Evolutionary conservation across 805 yeast species (phyloP), one percentile per base, ranked within the genome.

Genomic region (Alloascoidea africana): DNA sequence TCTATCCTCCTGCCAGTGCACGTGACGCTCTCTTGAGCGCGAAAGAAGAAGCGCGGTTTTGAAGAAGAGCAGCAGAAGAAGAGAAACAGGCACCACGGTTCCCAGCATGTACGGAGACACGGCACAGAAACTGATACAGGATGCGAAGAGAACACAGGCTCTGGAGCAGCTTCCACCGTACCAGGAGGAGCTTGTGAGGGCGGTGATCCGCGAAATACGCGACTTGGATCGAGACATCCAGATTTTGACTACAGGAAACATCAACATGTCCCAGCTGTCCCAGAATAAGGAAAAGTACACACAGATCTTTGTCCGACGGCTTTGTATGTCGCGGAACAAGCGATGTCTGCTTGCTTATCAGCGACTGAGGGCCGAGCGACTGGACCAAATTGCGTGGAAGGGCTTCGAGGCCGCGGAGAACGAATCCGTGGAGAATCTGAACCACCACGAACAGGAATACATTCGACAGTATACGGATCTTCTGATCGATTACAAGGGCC

Each of bases 261-360:
- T 35, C 60, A 55, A 42, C 50, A 23, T 76, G 27, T 55, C 61
- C 39, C 54, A 47, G 36, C 55, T 53, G 34, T 46, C 30, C 30
- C 30, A 23, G n/a, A 23, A 43, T 6, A 42, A 44, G 5, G 55
- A 52, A 32, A 41, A 32, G 4, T 65, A 58, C 23, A n/a, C 30
- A 8, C 30, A 23, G n/a, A 43, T 63, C 14, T 76, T 79, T 51
- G 81, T 82, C 4, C 73, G 81, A 4, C 78, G 76, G 44, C 56
- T 87, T 17, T 74, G 85, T 34, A 75, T 86, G 76, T 68, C 91
- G 42, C 60, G 97, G 37, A 87, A 93, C 60, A 93, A 91, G 54
- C 61, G 98, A 37, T 85, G 96, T 54, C 52, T 91, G 27, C 53
- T 91, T 37, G 96, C 94, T 0, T 86, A 91, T 51, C 83, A 87